These are phyloP conservation scores for Galerina sulciceps DNA, from an alignment of 768 basidiomycete species.

Conservation along the genomic window DNA sequence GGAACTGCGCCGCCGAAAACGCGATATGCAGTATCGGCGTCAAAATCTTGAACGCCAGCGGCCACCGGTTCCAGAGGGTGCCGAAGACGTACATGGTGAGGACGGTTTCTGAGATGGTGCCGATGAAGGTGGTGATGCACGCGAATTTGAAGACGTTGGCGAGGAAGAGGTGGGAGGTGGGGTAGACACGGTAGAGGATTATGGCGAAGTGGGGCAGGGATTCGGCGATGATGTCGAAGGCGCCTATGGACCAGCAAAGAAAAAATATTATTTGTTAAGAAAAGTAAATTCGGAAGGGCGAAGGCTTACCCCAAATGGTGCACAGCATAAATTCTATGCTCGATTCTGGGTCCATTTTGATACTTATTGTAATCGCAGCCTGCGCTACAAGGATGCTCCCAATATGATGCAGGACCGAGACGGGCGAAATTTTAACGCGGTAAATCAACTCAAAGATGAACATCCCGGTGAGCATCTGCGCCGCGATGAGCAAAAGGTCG, in stretches of 20 bases:
- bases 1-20: slow-evolving; percentile 10
- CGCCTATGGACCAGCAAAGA: neutral
- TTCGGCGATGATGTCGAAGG: slow-evolving; percentile 10
- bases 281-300: neutral
- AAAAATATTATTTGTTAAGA: neutral
- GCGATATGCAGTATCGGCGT: slow-evolving; percentile 4
- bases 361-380: slow-evolving; percentile 10
- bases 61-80: slow-evolving; percentile 8
- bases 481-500: slow-evolving; percentile 5
- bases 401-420: slow-evolving; percentile 9
- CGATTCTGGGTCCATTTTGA: slow-evolving; percentile 2
- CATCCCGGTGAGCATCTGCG: slow-evolving; percentile 10
- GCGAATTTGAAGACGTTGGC: slow-evolving; percentile 9
- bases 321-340: slow-evolving; percentile 12
- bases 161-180: slow-evolving; percentile 6
- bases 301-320: slow-evolving; percentile 6
- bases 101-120: slow-evolving; percentile 10
- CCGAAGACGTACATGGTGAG: slow-evolving; percentile 11
- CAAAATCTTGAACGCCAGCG: slow-evolving; percentile 5
- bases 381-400: slow-evolving; percentile 10
- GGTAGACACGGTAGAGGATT: slow-evolving; percentile 13
- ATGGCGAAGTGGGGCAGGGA: slow-evolving; percentile 6
- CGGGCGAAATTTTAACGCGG: slow-evolving; percentile 10
- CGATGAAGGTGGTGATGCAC: slow-evolving; percentile 8
- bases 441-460: slow-evolving; percentile 8